Conservation (phyloP, 257 asterid species). For the Solanum sitiens region DNA sequence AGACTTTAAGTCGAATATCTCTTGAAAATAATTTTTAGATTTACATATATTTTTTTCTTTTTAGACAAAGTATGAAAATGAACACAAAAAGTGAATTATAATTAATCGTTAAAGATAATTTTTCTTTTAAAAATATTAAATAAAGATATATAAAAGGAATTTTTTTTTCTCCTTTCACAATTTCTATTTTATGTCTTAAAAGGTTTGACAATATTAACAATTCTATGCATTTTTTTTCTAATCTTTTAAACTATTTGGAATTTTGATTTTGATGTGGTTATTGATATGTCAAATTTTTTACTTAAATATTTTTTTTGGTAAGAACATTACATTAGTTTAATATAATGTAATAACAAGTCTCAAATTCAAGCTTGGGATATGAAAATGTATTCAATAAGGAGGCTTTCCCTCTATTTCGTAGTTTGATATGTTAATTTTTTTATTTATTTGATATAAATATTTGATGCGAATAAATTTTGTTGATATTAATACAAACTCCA, state of each 20-base stretch:
- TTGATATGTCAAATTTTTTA: neutral
- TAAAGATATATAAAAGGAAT: neutral
- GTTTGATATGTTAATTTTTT: too few relatives aligned
- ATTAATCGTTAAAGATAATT: too few relatives aligned
- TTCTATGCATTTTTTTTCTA: neutral
- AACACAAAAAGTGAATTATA: too few relatives aligned
- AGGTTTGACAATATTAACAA: neutral
- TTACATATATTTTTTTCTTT: accelerated
- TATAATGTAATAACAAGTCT: too few relatives aligned
- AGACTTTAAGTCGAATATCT: neutral
- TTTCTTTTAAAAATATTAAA: neutral
- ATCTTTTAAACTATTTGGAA: neutral
- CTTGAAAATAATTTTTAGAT: neutral
- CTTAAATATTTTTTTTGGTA: neutral
- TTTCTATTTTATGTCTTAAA: neutral
- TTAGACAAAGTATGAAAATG: neutral
- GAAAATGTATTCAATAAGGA: accelerated
- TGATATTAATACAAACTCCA: too few relatives aligned
- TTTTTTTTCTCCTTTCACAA: neutral
- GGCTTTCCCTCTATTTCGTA: too few relatives aligned
- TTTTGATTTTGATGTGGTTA: neutral
- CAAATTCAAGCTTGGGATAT: accelerated
- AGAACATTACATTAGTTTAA: neutral
- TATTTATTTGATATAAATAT: too few relatives aligned
- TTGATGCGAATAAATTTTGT: too few relatives aligned